These are phyloP conservation scores for Hyaloperonospora brassicae DNA, from an alignment of 352 stramenopile species.

Conservation along the genomic window DNA sequence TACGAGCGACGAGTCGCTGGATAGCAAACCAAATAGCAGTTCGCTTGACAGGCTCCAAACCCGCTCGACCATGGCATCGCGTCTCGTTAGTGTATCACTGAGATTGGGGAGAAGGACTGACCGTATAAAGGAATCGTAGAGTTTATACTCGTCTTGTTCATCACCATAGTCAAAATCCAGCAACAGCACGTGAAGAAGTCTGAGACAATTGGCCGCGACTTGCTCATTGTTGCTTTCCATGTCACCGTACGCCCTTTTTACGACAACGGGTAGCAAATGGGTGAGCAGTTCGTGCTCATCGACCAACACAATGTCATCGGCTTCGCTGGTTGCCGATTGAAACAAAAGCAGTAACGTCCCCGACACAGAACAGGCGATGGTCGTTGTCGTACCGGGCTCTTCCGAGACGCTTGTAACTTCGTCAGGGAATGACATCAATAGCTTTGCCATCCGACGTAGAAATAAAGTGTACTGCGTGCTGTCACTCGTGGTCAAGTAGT, in stretches of 20 bases:
- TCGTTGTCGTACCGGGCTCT: slow-evolving; percentile 9
- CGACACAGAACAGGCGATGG: slow-evolving; percentile 31
- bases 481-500: slow-evolving; percentile 52
- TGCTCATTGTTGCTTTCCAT: slow-evolving; percentile 8
- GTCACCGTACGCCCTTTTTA: slow-evolving; percentile 18
- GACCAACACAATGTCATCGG: slow-evolving; percentile 30
- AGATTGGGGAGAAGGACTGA: slow-evolving; percentile 41
- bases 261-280: slow-evolving; percentile 44
- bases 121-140: slow-evolving; percentile 34
- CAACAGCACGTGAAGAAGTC: slow-evolving; percentile 41
- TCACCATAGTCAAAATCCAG: slow-evolving; percentile 37
- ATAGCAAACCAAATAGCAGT: slow-evolving; percentile 39
- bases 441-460: slow-evolving; percentile 52
- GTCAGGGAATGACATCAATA: slow-evolving; percentile 44
- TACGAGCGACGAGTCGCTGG: slow-evolving; percentile 28
- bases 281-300: slow-evolving; percentile 40
- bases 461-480: slow-evolving; percentile 65
- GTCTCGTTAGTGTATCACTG: slow-evolving; percentile 15
- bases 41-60: slow-evolving; percentile 46
- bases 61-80: slow-evolving; percentile 25
- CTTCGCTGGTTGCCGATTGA: slow-evolving; percentile 30
- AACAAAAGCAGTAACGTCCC: slow-evolving; percentile 45
- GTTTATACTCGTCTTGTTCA: slow-evolving; percentile 14
- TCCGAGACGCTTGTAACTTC: slow-evolving; percentile 25
- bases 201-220: slow-evolving; percentile 38